A percentile compares a stretch with the other conserved stretches of the same genome.
Evolutionary conservation across 2,329 filamentous ascomycete species (phyloP).

Genomic region (Escovopsis sp.): DNA sequence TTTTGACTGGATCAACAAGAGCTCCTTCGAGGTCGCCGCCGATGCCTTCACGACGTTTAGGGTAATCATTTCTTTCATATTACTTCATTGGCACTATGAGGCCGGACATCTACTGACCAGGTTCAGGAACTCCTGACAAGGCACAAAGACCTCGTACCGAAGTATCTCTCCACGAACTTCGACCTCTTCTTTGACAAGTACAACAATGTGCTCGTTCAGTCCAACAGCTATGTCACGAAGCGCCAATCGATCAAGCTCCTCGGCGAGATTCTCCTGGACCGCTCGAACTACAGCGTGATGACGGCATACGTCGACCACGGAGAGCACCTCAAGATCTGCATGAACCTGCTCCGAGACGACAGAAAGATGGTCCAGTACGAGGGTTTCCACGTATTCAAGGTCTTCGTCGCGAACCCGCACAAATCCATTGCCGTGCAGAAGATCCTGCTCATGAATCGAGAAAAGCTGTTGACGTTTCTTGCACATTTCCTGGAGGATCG

Average conservation of each 20-base stretch:
- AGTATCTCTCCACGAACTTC: constrained; percentile 81
- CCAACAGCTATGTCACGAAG: constrained; percentile 94
- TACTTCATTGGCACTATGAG: not conserved
- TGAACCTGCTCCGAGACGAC: constrained; percentile 92
- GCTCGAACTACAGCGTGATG: constrained; percentile 97
- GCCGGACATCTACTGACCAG: not conserved
- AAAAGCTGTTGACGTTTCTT: constrained; percentile 77
- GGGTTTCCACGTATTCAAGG: constrained; percentile 98
- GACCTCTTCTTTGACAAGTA: constrained; percentile 86
- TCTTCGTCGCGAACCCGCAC: constrained; percentile 96
- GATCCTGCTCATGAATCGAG: constrained; percentile 90
- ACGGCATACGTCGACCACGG: constrained; percentile 90
- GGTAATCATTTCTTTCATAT: constrained; percentile 33
- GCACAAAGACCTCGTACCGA: constrained; percentile 81
- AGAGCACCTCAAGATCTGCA: constrained; percentile 94
- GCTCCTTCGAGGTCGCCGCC: constrained; percentile 89
- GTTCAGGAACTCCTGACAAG: constrained; percentile 77
- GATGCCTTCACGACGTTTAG: constrained; percentile 97
- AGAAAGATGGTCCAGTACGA: constrained; percentile 99
- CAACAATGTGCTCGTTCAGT: constrained; percentile 76
- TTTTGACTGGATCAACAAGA: constrained; percentile 94
- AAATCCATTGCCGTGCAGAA: constrained; percentile 94
- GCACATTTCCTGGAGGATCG: constrained; percentile 87
- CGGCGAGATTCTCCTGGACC: constrained; percentile 84
- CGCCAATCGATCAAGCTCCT: constrained; percentile 95